Percentiles rank a stretch among this genome's conserved stretches.
Evolutionary conservation across 495 filamentous ascomycete genomes (phyloP).

Genomic region (Penicillium salamii): DNA sequence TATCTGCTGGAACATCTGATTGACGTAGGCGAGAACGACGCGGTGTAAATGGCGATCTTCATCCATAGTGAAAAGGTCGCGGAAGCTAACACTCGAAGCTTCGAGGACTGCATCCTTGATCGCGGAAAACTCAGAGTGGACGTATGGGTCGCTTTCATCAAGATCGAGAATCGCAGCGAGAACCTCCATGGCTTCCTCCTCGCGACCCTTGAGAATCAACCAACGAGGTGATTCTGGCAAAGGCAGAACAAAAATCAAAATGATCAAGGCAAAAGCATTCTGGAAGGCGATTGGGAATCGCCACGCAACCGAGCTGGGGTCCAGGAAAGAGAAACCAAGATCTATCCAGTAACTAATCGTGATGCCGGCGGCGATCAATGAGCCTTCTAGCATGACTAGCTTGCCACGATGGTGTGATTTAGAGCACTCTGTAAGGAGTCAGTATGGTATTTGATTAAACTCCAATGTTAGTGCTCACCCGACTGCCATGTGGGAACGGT

Average conservation of each 20-base stretch:
- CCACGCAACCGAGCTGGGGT: conserved; percentile 33
- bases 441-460: neutral
- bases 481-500: conserved; percentile 32
- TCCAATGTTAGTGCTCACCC: neutral
- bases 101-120: conserved; percentile 75
- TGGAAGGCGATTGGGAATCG: conserved; percentile 40
- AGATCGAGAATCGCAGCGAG: conserved; percentile 28
- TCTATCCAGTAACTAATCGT: conserved; percentile 51
- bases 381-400: conserved; percentile 35
- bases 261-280: conserved; percentile 32
- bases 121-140: conserved; percentile 61
- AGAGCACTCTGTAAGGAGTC: conserved; percentile 29
- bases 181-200: conserved; percentile 35
- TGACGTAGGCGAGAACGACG: conserved; percentile 66
- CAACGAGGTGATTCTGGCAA: conserved; percentile 45
- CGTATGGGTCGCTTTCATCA: conserved; percentile 33
- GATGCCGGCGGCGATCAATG: conserved; percentile 38
- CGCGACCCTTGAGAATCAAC: conserved; percentile 38
- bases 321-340: conserved; percentile 40
- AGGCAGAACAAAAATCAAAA: conserved; percentile 30
- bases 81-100: conserved; percentile 59
- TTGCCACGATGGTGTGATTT: conserved; percentile 23
- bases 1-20: conserved; percentile 77
- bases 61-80: conserved; percentile 68
- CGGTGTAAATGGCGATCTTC: conserved; percentile 74